Percentiles rank a stretch among this genome's conserved stretches.
Evolutionary conservation across 1,139 yeast species (phyloP).

Genomic region (Suhomyces yuchorum): DNA sequence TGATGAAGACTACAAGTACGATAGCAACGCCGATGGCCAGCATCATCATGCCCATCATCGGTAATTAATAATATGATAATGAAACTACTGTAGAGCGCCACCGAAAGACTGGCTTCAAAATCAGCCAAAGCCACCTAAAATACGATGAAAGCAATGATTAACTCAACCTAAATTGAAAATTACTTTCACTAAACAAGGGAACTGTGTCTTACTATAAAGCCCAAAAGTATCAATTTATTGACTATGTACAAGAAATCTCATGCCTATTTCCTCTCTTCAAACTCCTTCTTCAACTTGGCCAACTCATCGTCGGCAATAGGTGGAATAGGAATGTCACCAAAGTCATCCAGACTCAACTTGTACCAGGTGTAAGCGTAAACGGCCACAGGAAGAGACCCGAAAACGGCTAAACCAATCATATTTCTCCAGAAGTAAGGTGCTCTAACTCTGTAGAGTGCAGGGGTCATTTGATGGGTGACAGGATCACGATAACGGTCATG

Average conservation of each 20-base stretch:
- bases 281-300: constrained; percentile 68
- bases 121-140: too few relatives aligned
- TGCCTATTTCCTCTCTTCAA: constrained; percentile 33
- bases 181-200: too few relatives aligned
- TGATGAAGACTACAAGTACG: constrained; percentile 14
- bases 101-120: too few relatives aligned
- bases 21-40: not conserved
- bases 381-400: constrained; percentile 64
- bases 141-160: too few relatives aligned
- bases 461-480: constrained; percentile 84
- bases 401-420: constrained; percentile 57
- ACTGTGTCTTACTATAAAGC: not conserved
- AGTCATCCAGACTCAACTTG: constrained; percentile 77
- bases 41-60: not conserved
- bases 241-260: constrained; percentile 1
- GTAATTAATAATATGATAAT: not conserved
- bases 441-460: constrained; percentile 89
- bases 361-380: constrained; percentile 75
- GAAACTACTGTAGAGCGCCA: not conserved
- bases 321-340: constrained; percentile 89
- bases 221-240: not conserved
- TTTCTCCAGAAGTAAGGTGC: constrained; percentile 82
- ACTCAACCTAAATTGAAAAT: too few relatives aligned
- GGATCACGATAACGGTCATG: constrained; percentile 66
- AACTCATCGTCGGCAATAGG: constrained; percentile 82